These are phyloP conservation scores for Athelia sp. DNA, from an alignment of 1,284 basidiomycete genomes.

Conservation along the genomic window DNA sequence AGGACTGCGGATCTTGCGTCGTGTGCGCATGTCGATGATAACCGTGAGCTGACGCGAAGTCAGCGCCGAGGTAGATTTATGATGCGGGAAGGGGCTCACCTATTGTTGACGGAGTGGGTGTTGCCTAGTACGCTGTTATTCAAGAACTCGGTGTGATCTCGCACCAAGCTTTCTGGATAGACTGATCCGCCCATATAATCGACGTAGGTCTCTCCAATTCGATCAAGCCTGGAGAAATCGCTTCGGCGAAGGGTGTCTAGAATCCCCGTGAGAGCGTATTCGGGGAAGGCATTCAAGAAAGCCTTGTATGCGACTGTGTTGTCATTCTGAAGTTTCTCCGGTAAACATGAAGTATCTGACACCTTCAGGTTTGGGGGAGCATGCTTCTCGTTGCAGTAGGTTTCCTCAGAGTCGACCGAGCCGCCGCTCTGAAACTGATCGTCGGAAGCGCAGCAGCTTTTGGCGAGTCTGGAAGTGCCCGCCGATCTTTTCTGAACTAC, in stretches of 20 bases:
- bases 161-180: conserved; percentile 71
- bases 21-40: conserved; percentile 60
- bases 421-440: conserved; percentile 24
- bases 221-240: conserved; percentile 64
- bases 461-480: conserved; percentile 28
- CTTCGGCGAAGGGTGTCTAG: conserved; percentile 65
- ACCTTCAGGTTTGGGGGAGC: conserved; percentile 9
- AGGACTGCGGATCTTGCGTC: conserved; percentile 69
- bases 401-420: conserved; percentile 23
- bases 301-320: conserved; percentile 27
- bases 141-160: conserved; percentile 63
- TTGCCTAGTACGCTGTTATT: conserved; percentile 67
- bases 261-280: conserved; percentile 59
- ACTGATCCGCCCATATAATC: conserved; percentile 80
- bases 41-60: conserved; percentile 53
- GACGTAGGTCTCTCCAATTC: conserved; percentile 64
- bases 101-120: conserved; percentile 76
- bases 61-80: conserved; percentile 4
- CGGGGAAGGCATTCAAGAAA: conserved; percentile 40
- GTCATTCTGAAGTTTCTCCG: conserved; percentile 18
- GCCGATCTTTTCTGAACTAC: conserved; percentile 14
- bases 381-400: conserved; percentile 26
- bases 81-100: conserved; percentile 32
- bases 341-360: conserved; percentile 6
- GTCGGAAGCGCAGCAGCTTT: conserved; percentile 31